These are phyloP conservation scores for Colletotrichum incanum DNA, from an alignment of 2,329 filamentous ascomycete genomes.

Conservation along the genomic window DNA sequence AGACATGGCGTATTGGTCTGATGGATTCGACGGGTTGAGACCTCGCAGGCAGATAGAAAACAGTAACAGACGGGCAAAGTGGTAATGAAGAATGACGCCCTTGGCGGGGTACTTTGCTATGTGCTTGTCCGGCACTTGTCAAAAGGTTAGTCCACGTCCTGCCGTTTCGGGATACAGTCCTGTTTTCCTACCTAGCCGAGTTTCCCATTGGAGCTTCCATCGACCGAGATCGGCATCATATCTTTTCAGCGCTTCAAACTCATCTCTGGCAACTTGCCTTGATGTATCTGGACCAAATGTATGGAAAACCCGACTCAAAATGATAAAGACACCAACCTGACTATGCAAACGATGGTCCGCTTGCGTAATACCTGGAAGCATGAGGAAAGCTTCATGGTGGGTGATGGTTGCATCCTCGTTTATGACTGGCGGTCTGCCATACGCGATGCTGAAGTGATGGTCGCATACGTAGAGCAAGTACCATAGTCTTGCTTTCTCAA, in stretches of 20 bases:
- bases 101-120: constrained; percentile 65
- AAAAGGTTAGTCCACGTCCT: neutral
- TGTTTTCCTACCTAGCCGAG: constrained; percentile 50
- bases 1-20: constrained; percentile 59
- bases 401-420: constrained; percentile 70
- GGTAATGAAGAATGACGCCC: constrained; percentile 64
- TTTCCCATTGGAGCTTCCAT: constrained; percentile 57
- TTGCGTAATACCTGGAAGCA: constrained; percentile 64
- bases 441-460: constrained; percentile 77
- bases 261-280: constrained; percentile 52
- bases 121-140: constrained; percentile 59
- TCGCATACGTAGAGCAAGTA: constrained; percentile 77
- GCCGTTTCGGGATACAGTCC: constrained; percentile 32
- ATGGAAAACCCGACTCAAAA: constrained; percentile 71
- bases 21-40: constrained; percentile 45
- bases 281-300: constrained; percentile 71
- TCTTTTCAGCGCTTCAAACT: constrained; percentile 52
- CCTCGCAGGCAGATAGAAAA: constrained; percentile 64
- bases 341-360: constrained; percentile 71
- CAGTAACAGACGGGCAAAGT: constrained; percentile 66
- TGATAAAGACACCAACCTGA: constrained; percentile 73
- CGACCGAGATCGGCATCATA: constrained; percentile 52
- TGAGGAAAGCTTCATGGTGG: constrained; percentile 70
- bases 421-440: constrained; percentile 71
- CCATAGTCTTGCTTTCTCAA: constrained; percentile 73